Evolutionary conservation across 371 early-diverging fungal genomes (phyloP).

Genomic region (Syncephalastrum sp.): DNA sequence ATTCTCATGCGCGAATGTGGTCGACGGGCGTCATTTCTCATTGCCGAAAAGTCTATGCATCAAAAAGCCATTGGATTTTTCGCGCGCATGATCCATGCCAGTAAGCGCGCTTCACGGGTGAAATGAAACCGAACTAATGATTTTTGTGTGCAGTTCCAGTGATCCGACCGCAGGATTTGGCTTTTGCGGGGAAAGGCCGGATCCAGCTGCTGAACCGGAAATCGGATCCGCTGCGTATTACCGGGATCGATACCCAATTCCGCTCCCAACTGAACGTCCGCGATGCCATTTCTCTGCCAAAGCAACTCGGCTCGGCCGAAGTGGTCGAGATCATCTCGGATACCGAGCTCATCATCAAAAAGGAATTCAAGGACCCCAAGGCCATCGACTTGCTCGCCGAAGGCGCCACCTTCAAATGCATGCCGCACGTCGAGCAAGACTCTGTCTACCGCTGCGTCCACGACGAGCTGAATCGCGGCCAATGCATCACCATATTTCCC

Average conservation of each 20-base stretch:
- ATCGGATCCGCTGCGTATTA: slow-evolving; percentile 60
- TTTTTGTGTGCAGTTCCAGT: slow-evolving; percentile 70
- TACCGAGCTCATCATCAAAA: slow-evolving; percentile 63
- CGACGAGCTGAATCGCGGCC: slow-evolving; percentile 73
- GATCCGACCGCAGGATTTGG: slow-evolving; percentile 84
- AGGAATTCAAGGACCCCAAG: slow-evolving; percentile 65
- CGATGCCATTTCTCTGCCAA: slow-evolving; percentile 54
- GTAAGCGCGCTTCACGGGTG: slow-evolving; percentile 32
- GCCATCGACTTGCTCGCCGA: slow-evolving; percentile 64
- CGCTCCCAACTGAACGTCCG: slow-evolving; percentile 60
- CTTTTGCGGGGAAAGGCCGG: slow-evolving; percentile 63
- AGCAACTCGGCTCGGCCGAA: slow-evolving; percentile 54
- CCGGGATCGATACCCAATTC: slow-evolving; percentile 70
- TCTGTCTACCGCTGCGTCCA: slow-evolving; percentile 83
- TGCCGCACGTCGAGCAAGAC: slow-evolving; percentile 89
- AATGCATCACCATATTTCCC: slow-evolving; percentile 96
- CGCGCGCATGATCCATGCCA: slow-evolving; percentile 71
- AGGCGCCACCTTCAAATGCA: slow-evolving; percentile 72
- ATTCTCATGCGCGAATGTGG: slow-evolving; percentile 80
- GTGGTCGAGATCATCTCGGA: slow-evolving; percentile 78
- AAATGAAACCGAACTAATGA: slow-evolving; percentile 1
- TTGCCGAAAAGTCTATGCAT: slow-evolving; percentile 87
- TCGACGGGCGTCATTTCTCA: slow-evolving; percentile 81
- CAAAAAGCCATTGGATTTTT: slow-evolving; percentile 82
- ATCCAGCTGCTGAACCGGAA: slow-evolving; percentile 63